Conservation (phyloP, 1,139 yeast genomes). For the Scheffersomyces insectosa region DNA sequence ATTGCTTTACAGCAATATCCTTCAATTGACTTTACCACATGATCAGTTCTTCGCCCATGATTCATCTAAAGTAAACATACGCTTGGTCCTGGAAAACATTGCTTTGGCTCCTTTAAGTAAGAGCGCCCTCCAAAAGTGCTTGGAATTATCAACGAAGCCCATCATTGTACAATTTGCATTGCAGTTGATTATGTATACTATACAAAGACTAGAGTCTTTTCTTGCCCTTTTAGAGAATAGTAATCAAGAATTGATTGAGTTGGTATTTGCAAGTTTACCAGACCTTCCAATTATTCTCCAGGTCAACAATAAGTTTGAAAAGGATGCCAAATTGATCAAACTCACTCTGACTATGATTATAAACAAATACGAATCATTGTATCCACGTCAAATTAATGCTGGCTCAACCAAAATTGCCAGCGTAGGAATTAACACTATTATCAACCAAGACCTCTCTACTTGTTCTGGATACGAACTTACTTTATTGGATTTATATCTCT, state of each 20-base stretch:
- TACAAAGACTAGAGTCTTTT: slow-evolving; percentile 39
- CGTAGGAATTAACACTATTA: slow-evolving; percentile 20
- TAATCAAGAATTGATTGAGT: slow-evolving; percentile 30
- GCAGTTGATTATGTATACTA: slow-evolving; percentile 56
- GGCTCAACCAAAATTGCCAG: slow-evolving; percentile 18
- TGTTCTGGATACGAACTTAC: slow-evolving; percentile 54
- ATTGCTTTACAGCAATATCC: slow-evolving; percentile 57
- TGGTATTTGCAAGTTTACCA: slow-evolving; percentile 31
- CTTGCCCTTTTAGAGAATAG: slow-evolving; percentile 24
- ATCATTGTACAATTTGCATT: slow-evolving; percentile 67
- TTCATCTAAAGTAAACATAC: slow-evolving; percentile 16
- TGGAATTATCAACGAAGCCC: slow-evolving; percentile 48
- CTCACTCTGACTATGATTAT: slow-evolving; percentile 28
- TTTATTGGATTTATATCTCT: slow-evolving; percentile 48
- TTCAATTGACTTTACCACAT: slow-evolving; percentile 54
- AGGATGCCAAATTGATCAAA: slow-evolving; percentile 19
- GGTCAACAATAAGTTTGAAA: slow-evolving; percentile 11
- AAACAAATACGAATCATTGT: slow-evolving; percentile 22
- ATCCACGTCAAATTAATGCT: slow-evolving; percentile 16
- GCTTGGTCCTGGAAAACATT: slow-evolving; percentile 50
- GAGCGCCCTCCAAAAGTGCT: slow-evolving; percentile 55
- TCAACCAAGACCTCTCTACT: slow-evolving; percentile 15
- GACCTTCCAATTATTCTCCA: slow-evolving; percentile 24
- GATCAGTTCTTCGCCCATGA: slow-evolving; percentile 12
- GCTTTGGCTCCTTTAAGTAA: slow-evolving; percentile 70